Evolutionary conservation across 768 basidiomycete genomes (phyloP).

Genomic region (Lanmaoa pseudosensibilis): DNA sequence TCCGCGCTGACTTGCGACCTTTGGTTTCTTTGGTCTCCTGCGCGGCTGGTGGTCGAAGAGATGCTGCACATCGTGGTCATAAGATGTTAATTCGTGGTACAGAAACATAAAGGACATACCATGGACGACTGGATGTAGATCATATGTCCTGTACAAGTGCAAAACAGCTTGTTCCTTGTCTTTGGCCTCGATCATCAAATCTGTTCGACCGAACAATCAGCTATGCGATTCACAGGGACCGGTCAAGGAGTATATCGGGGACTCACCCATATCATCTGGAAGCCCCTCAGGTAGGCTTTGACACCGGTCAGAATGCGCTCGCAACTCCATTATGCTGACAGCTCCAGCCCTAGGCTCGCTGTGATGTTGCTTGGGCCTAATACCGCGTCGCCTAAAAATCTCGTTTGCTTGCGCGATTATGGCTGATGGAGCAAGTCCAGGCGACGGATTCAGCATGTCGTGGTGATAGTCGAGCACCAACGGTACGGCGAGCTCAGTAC

Average conservation of each 20-base stretch:
- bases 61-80: conserved; percentile 15
- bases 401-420: conserved; percentile 76
- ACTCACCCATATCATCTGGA: conserved; percentile 65
- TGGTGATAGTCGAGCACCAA: conserved; percentile 83
- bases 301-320: conserved; percentile 87
- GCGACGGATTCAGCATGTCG: conserved; percentile 64
- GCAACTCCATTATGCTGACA: conserved; percentile 75
- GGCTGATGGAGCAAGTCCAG: conserved; percentile 51
- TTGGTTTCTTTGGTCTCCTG: conserved; percentile 43
- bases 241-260: background rate
- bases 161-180: conserved; percentile 94
- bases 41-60: conserved; percentile 44
- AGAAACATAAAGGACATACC: conserved; percentile 36
- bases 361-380: conserved; percentile 89
- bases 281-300: conserved; percentile 60
- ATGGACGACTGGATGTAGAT: conserved; percentile 60
- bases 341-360: conserved; percentile 89
- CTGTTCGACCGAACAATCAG: conserved; percentile 32
- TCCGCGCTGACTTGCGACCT: conserved; percentile 41
- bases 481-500: conserved; percentile 78
- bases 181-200: conserved; percentile 93
- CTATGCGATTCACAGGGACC: background rate
- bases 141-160: conserved; percentile 78
- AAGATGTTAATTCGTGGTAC: background rate
- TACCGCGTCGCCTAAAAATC: conserved; percentile 74